Conservation (phyloP, 2,329 filamentous ascomycete genomes). For the Cladosporium sp. region DNA sequence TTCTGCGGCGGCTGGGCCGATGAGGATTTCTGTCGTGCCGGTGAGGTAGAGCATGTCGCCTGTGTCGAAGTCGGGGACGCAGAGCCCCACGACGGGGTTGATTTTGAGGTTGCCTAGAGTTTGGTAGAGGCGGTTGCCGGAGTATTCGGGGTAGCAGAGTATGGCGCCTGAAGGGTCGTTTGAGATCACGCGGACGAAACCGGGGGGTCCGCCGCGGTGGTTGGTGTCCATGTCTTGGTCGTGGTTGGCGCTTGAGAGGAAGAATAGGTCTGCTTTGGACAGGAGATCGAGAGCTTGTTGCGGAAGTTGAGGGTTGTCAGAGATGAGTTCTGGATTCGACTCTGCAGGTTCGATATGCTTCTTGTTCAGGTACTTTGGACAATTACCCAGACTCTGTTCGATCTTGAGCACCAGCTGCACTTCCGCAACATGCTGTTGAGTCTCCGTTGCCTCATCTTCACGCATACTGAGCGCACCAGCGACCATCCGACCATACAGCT, state of each 20-base stretch:
- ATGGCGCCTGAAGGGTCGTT: constrained; percentile 51
- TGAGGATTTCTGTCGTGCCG: constrained; percentile 65
- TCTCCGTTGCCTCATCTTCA: constrained; percentile 33
- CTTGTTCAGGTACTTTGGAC: constrained; percentile 82
- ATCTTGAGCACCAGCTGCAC: constrained; percentile 67
- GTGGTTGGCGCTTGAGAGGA: constrained; percentile 68
- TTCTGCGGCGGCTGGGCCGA: constrained; percentile 61
- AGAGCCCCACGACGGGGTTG: constrained; percentile 67
- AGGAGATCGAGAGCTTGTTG: constrained; percentile 61
- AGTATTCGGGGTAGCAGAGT: constrained; percentile 79
- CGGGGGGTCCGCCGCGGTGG: constrained; percentile 71
- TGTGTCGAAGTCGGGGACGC: constrained; percentile 71
- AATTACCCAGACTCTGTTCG: constrained; percentile 74
- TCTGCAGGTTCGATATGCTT: constrained; percentile 61
- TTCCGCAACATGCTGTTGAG: constrained; percentile 35
- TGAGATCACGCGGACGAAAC: constrained; percentile 69
- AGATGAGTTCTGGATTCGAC: constrained; percentile 55
- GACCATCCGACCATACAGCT: constrained; percentile 69
- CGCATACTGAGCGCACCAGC: constrained; percentile 57
- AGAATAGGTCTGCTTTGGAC: constrained; percentile 69
- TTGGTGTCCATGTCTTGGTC: constrained; percentile 77
- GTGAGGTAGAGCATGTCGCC: constrained; percentile 75
- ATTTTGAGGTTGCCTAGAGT: constrained; percentile 73
- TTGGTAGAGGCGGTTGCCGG: constrained; percentile 81
- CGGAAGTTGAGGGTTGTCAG: constrained; percentile 51